Conservation (phyloP, 306 rosid genomes). For the Carpinus viminea region DNA sequence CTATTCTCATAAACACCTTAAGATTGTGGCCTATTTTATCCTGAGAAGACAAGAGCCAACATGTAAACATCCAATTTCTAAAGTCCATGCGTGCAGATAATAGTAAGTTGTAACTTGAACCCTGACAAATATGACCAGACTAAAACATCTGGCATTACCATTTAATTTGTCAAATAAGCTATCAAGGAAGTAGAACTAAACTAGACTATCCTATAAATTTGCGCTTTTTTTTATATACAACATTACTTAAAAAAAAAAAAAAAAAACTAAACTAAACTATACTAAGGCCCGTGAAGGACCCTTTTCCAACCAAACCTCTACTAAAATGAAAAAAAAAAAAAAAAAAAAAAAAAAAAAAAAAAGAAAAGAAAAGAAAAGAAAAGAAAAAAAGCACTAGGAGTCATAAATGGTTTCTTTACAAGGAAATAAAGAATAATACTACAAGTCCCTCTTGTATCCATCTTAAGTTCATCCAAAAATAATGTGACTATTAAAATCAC, state of each 20-base stretch:
- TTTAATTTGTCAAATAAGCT: not conserved
- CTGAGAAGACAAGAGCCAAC: conserved; percentile 41
- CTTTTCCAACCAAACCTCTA: not conserved
- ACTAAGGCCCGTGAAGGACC: not conserved
- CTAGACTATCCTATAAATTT: too few species aligned
- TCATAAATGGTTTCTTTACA: not conserved
- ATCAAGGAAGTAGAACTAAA: too few species aligned
- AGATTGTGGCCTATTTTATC: conserved; percentile 80
- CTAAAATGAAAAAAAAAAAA: not conserved
- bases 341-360: not conserved
- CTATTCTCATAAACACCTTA: conserved; percentile 77
- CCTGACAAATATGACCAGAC: not conserved
- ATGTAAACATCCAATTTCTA: conserved; percentile 11
- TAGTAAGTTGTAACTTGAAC: not conserved
- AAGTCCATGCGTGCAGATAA: not conserved
- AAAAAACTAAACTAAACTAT: not conserved
- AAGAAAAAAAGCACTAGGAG: not conserved
- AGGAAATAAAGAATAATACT: not conserved
- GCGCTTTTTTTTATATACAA: too few species aligned
- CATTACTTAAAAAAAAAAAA: too few species aligned
- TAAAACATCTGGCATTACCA: not conserved
- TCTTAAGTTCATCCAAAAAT: too few species aligned
- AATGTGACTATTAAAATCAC: too few species aligned
- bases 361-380: too few species aligned
- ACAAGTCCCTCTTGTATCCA: too few species aligned